Conservation (phyloP, 179 eudicot genomes). For the Monotropa hypopitys region DNA sequence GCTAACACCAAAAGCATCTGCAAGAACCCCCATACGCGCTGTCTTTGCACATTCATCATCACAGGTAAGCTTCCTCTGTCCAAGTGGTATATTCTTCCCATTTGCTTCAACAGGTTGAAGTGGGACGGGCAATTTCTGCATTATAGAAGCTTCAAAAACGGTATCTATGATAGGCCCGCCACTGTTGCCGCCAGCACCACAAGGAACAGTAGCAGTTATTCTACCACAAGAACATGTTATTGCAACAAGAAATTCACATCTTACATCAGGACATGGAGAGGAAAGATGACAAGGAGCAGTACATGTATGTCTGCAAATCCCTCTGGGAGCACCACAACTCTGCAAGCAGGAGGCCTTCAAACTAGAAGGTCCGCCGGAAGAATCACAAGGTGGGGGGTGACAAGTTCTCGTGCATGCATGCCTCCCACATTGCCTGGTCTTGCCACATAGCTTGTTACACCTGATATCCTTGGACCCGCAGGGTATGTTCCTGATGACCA, state of each 20-base stretch:
- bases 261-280: slow-evolving; percentile 58
- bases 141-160: slow-evolving; percentile 56
- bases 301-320: slow-evolving; percentile 89
- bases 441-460: slow-evolving; percentile 77
- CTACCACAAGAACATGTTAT: slow-evolving; percentile 85
- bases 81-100: slow-evolving; percentile 61
- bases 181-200: slow-evolving; percentile 70
- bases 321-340: slow-evolving; percentile 86
- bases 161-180: slow-evolving; percentile 33
- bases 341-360: slow-evolving; percentile 65
- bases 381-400: slow-evolving; percentile 71
- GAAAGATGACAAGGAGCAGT: slow-evolving; percentile 71
- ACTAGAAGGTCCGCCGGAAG: slow-evolving; percentile 32
- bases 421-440: slow-evolving; percentile 73
- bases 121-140: slow-evolving; percentile 65
- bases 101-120: slow-evolving; percentile 69
- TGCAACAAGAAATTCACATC: slow-evolving; percentile 68
- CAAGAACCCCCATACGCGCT: slow-evolving; percentile 71
- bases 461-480: slow-evolving; percentile 90
- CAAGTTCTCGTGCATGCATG: slow-evolving; percentile 90
- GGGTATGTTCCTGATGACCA: slow-evolving; percentile 75
- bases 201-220: slow-evolving; percentile 58
- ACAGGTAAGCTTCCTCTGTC: slow-evolving; percentile 77
- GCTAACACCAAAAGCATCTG: slow-evolving; percentile 79
- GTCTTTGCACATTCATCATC: slow-evolving; percentile 80